Percentiles rank a stretch among this genome's conserved stretches.
Conservation (phyloP, 768 basidiomycete genomes). For the Panaeolus papilionaceus region DNA sequence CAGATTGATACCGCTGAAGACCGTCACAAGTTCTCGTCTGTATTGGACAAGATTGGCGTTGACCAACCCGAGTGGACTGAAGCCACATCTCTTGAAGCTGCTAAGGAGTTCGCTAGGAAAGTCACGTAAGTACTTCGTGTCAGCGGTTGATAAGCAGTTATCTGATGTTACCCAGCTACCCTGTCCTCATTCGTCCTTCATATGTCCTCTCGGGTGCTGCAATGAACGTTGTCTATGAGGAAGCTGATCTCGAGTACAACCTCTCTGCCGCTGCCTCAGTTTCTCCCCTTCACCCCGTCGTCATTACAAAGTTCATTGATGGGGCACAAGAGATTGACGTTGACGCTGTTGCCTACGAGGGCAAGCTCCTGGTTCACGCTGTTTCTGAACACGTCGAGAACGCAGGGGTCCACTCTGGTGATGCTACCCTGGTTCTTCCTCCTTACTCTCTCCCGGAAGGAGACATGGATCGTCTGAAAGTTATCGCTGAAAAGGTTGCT, state of each 20-base stretch:
- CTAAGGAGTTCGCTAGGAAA: constrained; percentile 87
- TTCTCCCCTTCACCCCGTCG: constrained; percentile 96
- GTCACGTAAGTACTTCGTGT: constrained; percentile 63
- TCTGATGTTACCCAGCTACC: constrained; percentile 65
- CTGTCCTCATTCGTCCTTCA: constrained; percentile 96
- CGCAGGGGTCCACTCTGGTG: constrained; percentile 98
- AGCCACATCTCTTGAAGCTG: constrained; percentile 85
- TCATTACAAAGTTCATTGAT: constrained; percentile 99
- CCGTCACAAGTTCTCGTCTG: constrained; percentile 98
- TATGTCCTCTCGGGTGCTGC: constrained; percentile 99
- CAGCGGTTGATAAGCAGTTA: background rate
- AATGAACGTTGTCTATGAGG: constrained; percentile 98
- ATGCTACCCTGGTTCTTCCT: constrained; percentile 96
- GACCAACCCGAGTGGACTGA: constrained; percentile 98
- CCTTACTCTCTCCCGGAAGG: constrained; percentile 79
- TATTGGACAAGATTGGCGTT: constrained; percentile 92
- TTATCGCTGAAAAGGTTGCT: constrained; percentile 94
- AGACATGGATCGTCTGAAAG: constrained; percentile 90
- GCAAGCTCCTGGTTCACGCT: constrained; percentile 91
- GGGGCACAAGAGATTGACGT: constrained; percentile 98
- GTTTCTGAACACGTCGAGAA: constrained; percentile 99
- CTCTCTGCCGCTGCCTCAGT: constrained; percentile 97
- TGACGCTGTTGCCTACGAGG: constrained; percentile 95
- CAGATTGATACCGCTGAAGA: constrained; percentile 98
- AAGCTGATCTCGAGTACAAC: constrained; percentile 87